These are phyloP conservation scores for Medicago lupulina DNA, from an alignment of 306 rosid species.

Conservation along the genomic window DNA sequence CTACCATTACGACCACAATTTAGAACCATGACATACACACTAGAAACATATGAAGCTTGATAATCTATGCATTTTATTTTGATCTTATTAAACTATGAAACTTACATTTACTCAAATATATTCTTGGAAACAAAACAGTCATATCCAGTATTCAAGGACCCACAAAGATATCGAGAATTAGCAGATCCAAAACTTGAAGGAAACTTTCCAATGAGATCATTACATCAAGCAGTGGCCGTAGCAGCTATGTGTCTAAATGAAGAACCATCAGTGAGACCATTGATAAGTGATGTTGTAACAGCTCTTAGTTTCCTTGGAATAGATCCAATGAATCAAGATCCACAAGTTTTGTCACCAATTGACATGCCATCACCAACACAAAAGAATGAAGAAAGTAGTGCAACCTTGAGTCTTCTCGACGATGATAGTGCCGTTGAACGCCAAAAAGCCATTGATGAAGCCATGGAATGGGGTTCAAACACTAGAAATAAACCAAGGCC, in stretches of 20 bases:
- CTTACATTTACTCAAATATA: neutral
- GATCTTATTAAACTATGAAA: neutral
- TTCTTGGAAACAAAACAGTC: slow-evolving; percentile 53
- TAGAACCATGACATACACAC: no score
- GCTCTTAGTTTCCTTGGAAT: slow-evolving; percentile 82
- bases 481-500: slow-evolving; percentile 49
- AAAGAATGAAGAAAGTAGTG: neutral
- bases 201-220: slow-evolving; percentile 58
- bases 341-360: neutral
- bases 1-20: neutral
- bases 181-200: slow-evolving; percentile 71
- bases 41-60: no score
- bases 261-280: slow-evolving; percentile 76
- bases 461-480: slow-evolving; percentile 86
- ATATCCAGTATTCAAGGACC: slow-evolving; percentile 68
- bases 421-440: slow-evolving; percentile 56
- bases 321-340: slow-evolving; percentile 29
- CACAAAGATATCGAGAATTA: slow-evolving; percentile 52
- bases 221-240: slow-evolving; percentile 91
- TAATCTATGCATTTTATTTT: neutral
- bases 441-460: slow-evolving; percentile 81
- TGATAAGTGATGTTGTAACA: slow-evolving; percentile 83
- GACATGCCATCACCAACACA: slow-evolving; percentile 49
- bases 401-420: slow-evolving; percentile 30
- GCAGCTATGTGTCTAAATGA: slow-evolving; percentile 97